Conservation (phyloP, 129 eudicot species). For the Artemisia annua region DNA sequence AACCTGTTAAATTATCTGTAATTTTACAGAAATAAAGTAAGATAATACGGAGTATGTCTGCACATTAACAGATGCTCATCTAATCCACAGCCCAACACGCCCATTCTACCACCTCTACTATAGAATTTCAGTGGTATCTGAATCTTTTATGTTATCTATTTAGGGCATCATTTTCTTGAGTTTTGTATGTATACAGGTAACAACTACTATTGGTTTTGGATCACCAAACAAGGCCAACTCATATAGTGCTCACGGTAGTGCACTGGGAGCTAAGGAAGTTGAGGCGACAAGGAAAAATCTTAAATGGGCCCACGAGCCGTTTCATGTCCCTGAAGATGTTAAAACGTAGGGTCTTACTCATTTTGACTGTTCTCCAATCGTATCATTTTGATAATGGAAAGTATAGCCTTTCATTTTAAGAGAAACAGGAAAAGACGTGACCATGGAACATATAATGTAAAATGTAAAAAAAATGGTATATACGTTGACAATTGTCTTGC, state of each 20-base stretch:
- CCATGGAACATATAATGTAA: neutral
- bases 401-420: too few species aligned
- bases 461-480: neutral
- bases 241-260: slow-evolving; percentile 62
- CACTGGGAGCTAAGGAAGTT: slow-evolving; percentile 70
- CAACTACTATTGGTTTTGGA: slow-evolving; percentile 67
- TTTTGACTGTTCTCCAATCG: neutral
- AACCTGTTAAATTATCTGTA: too few species aligned
- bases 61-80: neutral
- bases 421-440: neutral
- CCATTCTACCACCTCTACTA: neutral
- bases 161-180: neutral
- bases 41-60: too few species aligned
- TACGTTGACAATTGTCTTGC: slow-evolving; percentile 2
- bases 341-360: slow-evolving; percentile 33
- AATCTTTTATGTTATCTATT: neutral
- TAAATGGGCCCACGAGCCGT: slow-evolving; percentile 55
- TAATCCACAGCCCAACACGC: neutral
- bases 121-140: neutral
- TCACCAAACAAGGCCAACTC: slow-evolving; percentile 73
- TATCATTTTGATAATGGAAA: neutral
- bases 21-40: neutral
- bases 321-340: slow-evolving; percentile 68
- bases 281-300: slow-evolving; percentile 67
- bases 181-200: slow-evolving; percentile 29